phyloP scores from a whole-genome alignment of 306 rosid species.

The Trifolium subterraneum region DNA sequence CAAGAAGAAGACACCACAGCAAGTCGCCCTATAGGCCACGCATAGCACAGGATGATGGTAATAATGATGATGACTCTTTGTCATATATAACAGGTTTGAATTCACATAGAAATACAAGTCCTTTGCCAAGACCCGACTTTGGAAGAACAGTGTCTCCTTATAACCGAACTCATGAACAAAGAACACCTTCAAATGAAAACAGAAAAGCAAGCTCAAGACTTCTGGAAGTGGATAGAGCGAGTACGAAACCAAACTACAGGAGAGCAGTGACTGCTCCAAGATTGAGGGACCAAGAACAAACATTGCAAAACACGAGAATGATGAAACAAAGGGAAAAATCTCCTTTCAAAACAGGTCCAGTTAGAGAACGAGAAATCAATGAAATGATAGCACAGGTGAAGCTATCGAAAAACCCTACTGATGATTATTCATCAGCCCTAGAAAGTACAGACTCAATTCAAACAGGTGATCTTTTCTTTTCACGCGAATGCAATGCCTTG shows the following conservation, averaged over 20 bases:
- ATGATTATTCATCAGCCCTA: slow-evolving; percentile 28
- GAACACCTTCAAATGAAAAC: slow-evolving; percentile 29
- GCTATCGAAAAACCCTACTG: slow-evolving; percentile 39
- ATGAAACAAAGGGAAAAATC: slow-evolving; percentile 45
- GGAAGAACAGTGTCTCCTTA: slow-evolving; percentile 57
- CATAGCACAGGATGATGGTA: slow-evolving; percentile 36
- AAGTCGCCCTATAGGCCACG: slow-evolving; percentile 68
- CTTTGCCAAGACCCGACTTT: slow-evolving; percentile 57
- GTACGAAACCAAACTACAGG: slow-evolving; percentile 52
- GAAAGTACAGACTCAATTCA: slow-evolving; percentile 68
- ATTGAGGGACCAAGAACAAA: slow-evolving; percentile 50
- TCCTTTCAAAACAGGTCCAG: slow-evolving; percentile 46
- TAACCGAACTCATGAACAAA: slow-evolving; percentile 40
- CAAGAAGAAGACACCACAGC: slow-evolving; percentile 55
- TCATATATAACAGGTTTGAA: slow-evolving; percentile 40
- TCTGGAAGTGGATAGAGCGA: slow-evolving; percentile 33
- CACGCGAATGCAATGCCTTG: slow-evolving; percentile 58
- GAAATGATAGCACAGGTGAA: slow-evolving; percentile 66
- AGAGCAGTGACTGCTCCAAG: slow-evolving; percentile 79
- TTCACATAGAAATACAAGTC: slow-evolving; percentile 54
- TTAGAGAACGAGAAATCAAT: slow-evolving; percentile 75
- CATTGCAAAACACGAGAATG: slow-evolving; percentile 42
- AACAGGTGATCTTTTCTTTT: slow-evolving; percentile 84
- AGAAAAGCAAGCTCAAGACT: slow-evolving; percentile 21
- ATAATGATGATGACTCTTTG: slow-evolving; percentile 16